Conservation (phyloP, 2,329 filamentous ascomycete genomes). For the Colletotrichum nymphaeae region DNA sequence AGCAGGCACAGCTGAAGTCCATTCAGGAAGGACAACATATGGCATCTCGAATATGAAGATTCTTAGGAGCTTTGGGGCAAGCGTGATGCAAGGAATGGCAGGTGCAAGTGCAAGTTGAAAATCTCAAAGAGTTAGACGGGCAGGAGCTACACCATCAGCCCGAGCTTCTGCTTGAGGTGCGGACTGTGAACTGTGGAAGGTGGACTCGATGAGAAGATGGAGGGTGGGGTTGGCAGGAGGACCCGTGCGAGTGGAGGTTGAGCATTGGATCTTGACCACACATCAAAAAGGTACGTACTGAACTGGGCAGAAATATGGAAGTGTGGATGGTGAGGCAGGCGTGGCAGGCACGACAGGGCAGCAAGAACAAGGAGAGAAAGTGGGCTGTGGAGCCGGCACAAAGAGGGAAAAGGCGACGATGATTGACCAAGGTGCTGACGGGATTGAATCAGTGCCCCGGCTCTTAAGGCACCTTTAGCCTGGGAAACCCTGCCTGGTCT, state of each 20-base stretch:
- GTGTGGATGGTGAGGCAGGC: constrained; percentile 1
- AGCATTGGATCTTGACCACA: background rate
- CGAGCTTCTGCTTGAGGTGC: background rate
- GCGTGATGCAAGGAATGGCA: background rate
- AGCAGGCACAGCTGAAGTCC: too few relatives aligned
- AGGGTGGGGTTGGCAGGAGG: background rate
- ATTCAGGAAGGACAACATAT: background rate
- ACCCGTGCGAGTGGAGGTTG: background rate
- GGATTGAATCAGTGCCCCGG: constrained; percentile 33
- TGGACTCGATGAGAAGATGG: background rate
- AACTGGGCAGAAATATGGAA: constrained; percentile 22
- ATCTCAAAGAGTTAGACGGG: background rate
- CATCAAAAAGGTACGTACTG: constrained; percentile 3
- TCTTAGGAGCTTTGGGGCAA: background rate
- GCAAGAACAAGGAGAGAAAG: constrained; percentile 24
- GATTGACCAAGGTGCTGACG: constrained; percentile 15
- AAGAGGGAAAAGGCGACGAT: background rate
- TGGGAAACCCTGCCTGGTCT: constrained; percentile 22
- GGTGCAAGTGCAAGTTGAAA: background rate
- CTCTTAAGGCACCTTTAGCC: constrained; percentile 18
- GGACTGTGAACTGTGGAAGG: too few relatives aligned
- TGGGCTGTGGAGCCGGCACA: constrained; percentile 25
- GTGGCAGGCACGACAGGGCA: background rate
- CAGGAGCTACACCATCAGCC: background rate
- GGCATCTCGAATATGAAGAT: background rate